Evolutionary conservation across 805 yeast species (phyloP).

Genomic region (Myxozyma monticola): DNA sequence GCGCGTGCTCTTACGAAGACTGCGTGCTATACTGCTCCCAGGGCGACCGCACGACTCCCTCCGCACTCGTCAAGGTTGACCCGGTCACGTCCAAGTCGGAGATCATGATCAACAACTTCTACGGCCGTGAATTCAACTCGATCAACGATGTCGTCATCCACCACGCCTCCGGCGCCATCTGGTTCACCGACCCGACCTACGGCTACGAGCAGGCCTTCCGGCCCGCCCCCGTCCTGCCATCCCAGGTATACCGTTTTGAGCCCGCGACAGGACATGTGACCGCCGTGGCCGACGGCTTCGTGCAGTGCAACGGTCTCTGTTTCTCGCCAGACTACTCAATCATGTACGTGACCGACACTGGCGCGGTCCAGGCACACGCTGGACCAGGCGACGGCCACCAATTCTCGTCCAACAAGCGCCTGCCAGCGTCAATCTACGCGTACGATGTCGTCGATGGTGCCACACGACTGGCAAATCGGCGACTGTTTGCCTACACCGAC

Average conservation of each 20-base stretch:
- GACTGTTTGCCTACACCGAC: constrained; percentile 23
- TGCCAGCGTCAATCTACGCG: constrained; percentile 24
- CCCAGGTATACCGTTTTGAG: constrained; percentile 23
- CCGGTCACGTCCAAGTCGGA: constrained; percentile 14
- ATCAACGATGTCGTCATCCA: constrained; percentile 29
- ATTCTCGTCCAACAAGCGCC: constrained; percentile 11
- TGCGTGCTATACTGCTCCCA: constrained; percentile 26
- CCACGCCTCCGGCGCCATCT: constrained; percentile 27
- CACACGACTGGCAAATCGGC: constrained; percentile 6
- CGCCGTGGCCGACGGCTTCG: constrained; percentile 23
- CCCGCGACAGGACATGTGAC: constrained; percentile 17
- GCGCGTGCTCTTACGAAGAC: constrained; percentile 22
- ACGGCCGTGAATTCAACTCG: constrained; percentile 28
- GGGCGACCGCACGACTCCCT: constrained; percentile 12
- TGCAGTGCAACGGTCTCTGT: constrained; percentile 29
- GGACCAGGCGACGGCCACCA: constrained; percentile 28
- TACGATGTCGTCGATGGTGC: constrained; percentile 21
- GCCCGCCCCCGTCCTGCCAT: constrained; percentile 20
- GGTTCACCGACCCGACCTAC: constrained; percentile 29
- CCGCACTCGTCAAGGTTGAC: constrained; percentile 21
- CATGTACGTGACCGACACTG: constrained; percentile 26
- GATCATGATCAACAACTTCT: constrained; percentile 22
- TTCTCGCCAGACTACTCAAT: constrained; percentile 27
- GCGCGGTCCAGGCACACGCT: constrained; percentile 21
- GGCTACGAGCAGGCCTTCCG: constrained; percentile 27